Evolutionary conservation across 2,329 filamentous ascomycete species (phyloP).

Genomic region (Ophiocordyceps camponoti-floridani): DNA sequence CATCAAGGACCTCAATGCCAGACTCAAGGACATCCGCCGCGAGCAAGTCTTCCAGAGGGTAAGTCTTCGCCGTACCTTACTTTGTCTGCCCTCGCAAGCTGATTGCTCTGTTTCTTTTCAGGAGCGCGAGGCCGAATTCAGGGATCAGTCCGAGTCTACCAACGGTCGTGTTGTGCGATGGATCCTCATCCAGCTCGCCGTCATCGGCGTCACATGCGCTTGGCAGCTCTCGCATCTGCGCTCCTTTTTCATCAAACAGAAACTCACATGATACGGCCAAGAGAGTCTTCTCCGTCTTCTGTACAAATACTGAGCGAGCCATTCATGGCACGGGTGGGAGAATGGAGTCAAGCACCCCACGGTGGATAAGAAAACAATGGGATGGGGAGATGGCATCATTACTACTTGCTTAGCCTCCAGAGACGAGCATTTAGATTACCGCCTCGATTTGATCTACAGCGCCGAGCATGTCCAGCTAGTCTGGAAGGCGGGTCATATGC

Average conservation of each 20-base stretch:
- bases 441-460: not conserved
- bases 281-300: not conserved
- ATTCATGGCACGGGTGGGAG: not conserved
- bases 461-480: not conserved
- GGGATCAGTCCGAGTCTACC: constrained; percentile 89
- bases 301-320: not conserved
- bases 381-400: no score
- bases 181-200: constrained; percentile 76
- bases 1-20: constrained; percentile 73
- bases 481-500: not conserved
- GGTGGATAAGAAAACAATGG: no score
- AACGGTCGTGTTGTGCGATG: constrained; percentile 85
- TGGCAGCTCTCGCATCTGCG: constrained; percentile 95
- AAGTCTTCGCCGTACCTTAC: constrained; percentile 11
- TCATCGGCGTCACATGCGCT: constrained; percentile 75
- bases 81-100: not conserved
- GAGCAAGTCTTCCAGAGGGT: constrained; percentile 96
- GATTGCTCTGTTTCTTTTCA: constrained; percentile 17
- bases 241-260: constrained; percentile 99
- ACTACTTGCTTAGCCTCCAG: not conserved
- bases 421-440: not conserved
- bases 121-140: constrained; percentile 95
- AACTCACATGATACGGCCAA: constrained; percentile 53
- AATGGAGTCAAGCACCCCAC: no score
- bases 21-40: constrained; percentile 72